A percentile compares a stretch with the other conserved stretches of the same genome.
Conservation (phyloP, 805 yeast species). For the Candida namnaoensis region DNA sequence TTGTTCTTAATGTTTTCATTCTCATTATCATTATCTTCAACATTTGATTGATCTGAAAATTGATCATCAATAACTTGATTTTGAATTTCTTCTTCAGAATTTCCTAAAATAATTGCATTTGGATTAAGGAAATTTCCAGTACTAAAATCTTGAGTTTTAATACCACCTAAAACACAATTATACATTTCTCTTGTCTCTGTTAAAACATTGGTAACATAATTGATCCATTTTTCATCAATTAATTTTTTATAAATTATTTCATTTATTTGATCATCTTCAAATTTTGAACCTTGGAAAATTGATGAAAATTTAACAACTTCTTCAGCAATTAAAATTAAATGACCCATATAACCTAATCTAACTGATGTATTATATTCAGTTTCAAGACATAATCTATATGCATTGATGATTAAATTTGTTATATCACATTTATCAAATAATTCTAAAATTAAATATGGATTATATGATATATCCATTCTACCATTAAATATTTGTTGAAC, state of each 20-base stretch:
- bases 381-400: slow-evolving; percentile 50
- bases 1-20: no score
- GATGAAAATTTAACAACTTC: slow-evolving; percentile 84
- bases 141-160: slow-evolving; percentile 16
- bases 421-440: slow-evolving; percentile 51
- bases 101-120: slow-evolving; percentile 17
- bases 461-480: slow-evolving; percentile 61
- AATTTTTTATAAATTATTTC: slow-evolving; percentile 16
- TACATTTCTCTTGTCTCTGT: slow-evolving; percentile 80
- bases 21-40: neutral
- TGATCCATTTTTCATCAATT: slow-evolving; percentile 50
- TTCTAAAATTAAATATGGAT: slow-evolving; percentile 52
- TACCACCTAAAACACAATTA: slow-evolving; percentile 79
- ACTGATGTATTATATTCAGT: slow-evolving; percentile 54
- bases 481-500: slow-evolving; percentile 80
- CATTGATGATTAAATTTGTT: slow-evolving; percentile 55
- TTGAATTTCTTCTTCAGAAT: slow-evolving; percentile 17
- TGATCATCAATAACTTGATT: slow-evolving; percentile 6
- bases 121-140: slow-evolving; percentile 12
- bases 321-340: slow-evolving; percentile 85
- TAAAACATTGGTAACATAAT: slow-evolving; percentile 66
- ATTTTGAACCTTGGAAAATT: slow-evolving; percentile 18
- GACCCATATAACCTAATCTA: slow-evolving; percentile 95
- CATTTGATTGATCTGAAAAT: neutral
- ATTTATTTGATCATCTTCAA: slow-evolving; percentile 15